phyloP scores from a whole-genome alignment of 805 yeast genomes.

The Sugiyamaella lignohabitans region DNA sequence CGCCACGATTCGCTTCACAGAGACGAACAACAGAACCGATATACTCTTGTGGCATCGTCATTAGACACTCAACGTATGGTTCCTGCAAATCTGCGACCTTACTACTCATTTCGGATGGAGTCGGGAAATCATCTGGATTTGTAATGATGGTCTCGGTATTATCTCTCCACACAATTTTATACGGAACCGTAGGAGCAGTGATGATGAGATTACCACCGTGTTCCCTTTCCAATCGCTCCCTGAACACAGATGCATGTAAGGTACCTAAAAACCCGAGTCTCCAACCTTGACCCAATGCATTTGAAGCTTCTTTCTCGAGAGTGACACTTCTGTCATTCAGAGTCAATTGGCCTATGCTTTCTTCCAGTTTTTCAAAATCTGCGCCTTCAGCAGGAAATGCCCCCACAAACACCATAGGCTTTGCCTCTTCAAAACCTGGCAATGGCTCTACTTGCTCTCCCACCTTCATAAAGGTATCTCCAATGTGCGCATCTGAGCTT shows the following conservation, averaged over 20 bases:
- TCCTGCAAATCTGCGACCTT: constrained; percentile 55
- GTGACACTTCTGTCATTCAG: constrained; percentile 90
- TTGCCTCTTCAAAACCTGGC: constrained; percentile 94
- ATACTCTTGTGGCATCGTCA: constrained; percentile 87
- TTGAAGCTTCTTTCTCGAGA: constrained; percentile 82
- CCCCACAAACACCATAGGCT: constrained; percentile 98
- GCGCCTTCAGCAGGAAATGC: constrained; percentile 96
- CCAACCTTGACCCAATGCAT: constrained; percentile 97
- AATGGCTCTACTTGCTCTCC: constrained; percentile 63
- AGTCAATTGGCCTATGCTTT: constrained; percentile 79
- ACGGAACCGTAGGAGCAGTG: constrained; percentile 96
- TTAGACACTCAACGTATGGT: constrained; percentile 84
- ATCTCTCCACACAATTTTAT: constrained; percentile 60
- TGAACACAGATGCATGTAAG: constrained; percentile 89
- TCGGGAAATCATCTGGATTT: constrained; percentile 93
- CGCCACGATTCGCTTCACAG: constrained; percentile 79
- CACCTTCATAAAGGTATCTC: constrained; percentile 68
- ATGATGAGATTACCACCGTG: constrained; percentile 88
- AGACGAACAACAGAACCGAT: constrained; percentile 80
- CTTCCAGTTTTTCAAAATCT: constrained; percentile 84
- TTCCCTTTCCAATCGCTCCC: constrained; percentile 85
- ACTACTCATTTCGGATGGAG: constrained; percentile 34
- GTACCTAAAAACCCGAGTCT: constrained; percentile 92
- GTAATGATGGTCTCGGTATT: constrained; percentile 63
- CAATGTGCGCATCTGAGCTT: constrained; percentile 78